Evolutionary conservation across 2,329 filamentous ascomycete genomes (phyloP), one percentile per base, ranked within the genome.

Genomic region (Pseudocercospora eumusae): DNA sequence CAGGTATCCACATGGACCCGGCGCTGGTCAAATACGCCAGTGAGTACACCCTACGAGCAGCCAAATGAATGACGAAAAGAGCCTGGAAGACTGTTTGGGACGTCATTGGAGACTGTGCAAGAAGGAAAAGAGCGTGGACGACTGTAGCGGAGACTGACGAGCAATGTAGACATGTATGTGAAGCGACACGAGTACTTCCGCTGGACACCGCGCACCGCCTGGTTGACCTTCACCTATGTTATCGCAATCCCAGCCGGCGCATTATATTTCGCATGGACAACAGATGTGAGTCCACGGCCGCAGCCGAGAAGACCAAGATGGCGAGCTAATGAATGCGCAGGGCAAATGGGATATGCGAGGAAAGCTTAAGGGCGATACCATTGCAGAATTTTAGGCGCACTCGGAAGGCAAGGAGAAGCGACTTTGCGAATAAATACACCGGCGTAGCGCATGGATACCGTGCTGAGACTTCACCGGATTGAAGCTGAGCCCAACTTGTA

Each of bases 141-240:
- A 40, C 15, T 18, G 6, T 40, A 5, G 15, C 21, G 25, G 50
- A 52, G 20, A 59, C 58, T 66, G 45, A 68, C 58, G 20, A 42
- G n/a, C 25, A 42, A 47, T 23, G 70, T 73, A 96, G 93, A 89
- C 76, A 90, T 97, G 87, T 86, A 84, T 73, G 82, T 85, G 73
- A 92, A 91, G 82, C 89, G 95, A 69, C 89, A 93, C 85, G 92
- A 92, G 80, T 96, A 91, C 85, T 99, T 98, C 85, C 86, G 92
- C 78, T 98, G 92, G 91, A 98, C 90, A 36, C 85, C 87, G 57
- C 84, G 90, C 73, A 96, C 92, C 50, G 92, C 91, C 28, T 87
- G 86, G 80, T 78, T 97, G 73, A 88, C 88, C 4, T 86, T 97
- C 75, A 82, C 88, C 67, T 97, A 93, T 78, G 84, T 89, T 62